These are phyloP conservation scores for Haplographium delicatum DNA, from an alignment of 495 filamentous ascomycete genomes.

Conservation along the genomic window DNA sequence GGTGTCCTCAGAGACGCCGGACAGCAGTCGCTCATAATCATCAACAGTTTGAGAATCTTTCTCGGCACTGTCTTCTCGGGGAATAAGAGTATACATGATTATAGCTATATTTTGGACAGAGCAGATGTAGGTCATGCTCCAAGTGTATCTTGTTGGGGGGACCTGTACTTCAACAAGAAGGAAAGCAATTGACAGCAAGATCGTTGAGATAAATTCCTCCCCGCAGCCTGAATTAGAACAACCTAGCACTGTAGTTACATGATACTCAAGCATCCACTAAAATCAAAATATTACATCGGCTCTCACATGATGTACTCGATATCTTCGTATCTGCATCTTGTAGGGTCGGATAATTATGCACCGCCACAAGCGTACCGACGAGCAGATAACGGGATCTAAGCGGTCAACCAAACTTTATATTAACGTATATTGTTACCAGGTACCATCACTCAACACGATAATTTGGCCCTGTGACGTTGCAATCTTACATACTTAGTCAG, in stretches of 20 bases:
- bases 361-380: too few relatives aligned
- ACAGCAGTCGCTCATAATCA: conserved; percentile 14
- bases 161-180: not conserved
- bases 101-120: not conserved
- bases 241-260: not conserved
- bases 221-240: not conserved
- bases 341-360: too few relatives aligned
- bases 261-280: too few relatives aligned
- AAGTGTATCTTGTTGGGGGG: not conserved
- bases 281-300: too few relatives aligned
- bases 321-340: not conserved
- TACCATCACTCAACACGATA: too few relatives aligned
- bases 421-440: too few relatives aligned
- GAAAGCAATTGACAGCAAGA: not conserved
- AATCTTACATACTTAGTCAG: too few relatives aligned
- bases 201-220: not conserved
- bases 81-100: conserved; percentile 1
- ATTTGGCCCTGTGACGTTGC: too few relatives aligned
- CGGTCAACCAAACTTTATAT: too few relatives aligned
- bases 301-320: too few relatives aligned
- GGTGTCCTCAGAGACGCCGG: not conserved
- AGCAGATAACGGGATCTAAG: too few relatives aligned
- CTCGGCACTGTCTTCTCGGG: conserved; percentile 18
- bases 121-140: not conserved
- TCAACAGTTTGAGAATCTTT: conserved; percentile 11